Percentiles rank a stretch among this genome's conserved stretches.
Evolutionary conservation across 2,329 filamentous ascomycete genomes (phyloP).

Genomic region (Neofusicoccum ribis): DNA sequence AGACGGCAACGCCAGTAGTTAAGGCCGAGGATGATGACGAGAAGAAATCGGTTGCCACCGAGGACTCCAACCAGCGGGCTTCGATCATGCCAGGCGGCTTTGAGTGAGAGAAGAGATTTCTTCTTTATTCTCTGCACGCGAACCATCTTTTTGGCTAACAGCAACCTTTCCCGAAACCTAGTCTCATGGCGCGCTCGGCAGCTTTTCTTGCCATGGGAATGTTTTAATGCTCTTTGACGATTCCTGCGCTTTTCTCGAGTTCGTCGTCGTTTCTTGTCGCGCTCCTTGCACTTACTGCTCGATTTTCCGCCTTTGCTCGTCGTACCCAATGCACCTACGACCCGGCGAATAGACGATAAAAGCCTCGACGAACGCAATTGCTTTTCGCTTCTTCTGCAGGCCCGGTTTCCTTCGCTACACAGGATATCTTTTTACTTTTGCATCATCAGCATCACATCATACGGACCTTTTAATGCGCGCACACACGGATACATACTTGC

Average conservation of each 20-base stretch:
- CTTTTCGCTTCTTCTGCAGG: neutral
- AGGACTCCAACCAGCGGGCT: neutral
- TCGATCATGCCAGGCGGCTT: slow-evolving; percentile 19
- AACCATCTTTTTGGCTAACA: slow-evolving; percentile 13
- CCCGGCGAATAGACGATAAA: neutral
- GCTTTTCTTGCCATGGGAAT: slow-evolving; percentile 17
- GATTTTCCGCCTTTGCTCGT: neutral
- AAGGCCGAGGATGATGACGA: slow-evolving; percentile 8
- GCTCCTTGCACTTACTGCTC: neutral
- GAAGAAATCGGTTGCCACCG: neutral
- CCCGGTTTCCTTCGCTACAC: neutral
- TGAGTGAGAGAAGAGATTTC: slow-evolving; percentile 20
- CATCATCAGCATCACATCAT: neutral
- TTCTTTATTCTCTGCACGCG: slow-evolving; percentile 9
- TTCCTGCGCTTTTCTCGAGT: neutral
- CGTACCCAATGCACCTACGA: neutral
- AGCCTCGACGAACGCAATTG: slow-evolving; percentile 2
- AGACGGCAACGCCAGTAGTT: neutral
- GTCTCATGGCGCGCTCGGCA: slow-evolving; percentile 14
- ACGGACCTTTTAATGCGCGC: slow-evolving; percentile 15
- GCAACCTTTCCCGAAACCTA: neutral
- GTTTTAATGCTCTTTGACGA: slow-evolving; percentile 13
- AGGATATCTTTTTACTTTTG: neutral
- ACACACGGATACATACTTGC: slow-evolving; percentile 7
- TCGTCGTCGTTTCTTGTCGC: neutral